Percentiles rank a stretch among this genome's conserved stretches.
Conservation (phyloP, 2,329 filamentous ascomycete genomes). For the Aspergillus ibericus region DNA sequence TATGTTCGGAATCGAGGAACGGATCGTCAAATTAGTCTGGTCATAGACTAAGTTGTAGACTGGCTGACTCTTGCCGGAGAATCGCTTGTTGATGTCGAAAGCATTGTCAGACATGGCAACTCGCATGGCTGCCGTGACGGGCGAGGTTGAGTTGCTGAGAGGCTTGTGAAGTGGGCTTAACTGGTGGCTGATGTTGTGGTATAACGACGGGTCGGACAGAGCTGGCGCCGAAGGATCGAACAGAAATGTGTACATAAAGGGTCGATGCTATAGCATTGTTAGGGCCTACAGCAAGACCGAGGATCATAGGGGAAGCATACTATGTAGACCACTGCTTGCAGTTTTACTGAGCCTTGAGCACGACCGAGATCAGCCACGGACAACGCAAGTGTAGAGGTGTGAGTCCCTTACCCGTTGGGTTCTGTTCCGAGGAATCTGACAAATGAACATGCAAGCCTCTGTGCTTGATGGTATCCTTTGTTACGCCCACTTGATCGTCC, state of each 20-base stretch:
- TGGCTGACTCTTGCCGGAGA: constrained; percentile 36
- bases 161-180: constrained; percentile 50
- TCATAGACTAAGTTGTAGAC: constrained; percentile 65
- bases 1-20: constrained; percentile 65
- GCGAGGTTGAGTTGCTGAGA: constrained; percentile 48
- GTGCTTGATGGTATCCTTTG: constrained; percentile 34
- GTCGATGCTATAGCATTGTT: constrained; percentile 39
- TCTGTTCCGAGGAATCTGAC: constrained; percentile 15
- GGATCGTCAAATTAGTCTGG: constrained; percentile 57
- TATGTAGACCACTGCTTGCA: constrained; percentile 46
- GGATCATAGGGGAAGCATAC: constrained; percentile 26
- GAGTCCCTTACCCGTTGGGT: constrained; percentile 17
- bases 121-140: constrained; percentile 40
- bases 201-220: constrained; percentile 45
- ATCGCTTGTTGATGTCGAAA: constrained; percentile 33
- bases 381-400: neutral
- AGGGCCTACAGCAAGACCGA: constrained; percentile 5
- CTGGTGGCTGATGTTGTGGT: constrained; percentile 51
- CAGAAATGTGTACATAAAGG: constrained; percentile 54
- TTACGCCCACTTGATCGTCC: constrained; percentile 20
- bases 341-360: constrained; percentile 19
- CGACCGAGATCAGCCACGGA: neutral
- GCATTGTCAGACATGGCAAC: constrained; percentile 34
- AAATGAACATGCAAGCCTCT: constrained; percentile 39
- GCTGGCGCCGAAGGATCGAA: constrained; percentile 46